A percentile compares a stretch with the other conserved stretches of the same genome.
Evolutionary conservation across 495 filamentous ascomycete species (phyloP).

Genomic region (Tirmania nivea): DNA sequence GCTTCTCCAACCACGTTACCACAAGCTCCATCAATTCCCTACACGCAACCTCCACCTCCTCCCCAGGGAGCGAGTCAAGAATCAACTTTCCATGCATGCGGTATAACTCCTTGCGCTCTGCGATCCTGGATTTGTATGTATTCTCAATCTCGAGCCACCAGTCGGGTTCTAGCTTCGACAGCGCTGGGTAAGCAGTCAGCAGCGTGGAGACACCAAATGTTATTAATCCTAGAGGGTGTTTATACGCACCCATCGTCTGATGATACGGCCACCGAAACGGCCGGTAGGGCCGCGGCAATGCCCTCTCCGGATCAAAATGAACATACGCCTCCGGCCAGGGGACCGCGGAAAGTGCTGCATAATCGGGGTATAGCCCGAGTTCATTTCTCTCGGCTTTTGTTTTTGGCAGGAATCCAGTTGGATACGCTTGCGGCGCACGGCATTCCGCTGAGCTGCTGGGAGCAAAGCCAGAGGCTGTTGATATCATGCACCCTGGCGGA

Average conservation of each 20-base stretch:
- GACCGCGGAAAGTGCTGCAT: slow-evolving; percentile 55
- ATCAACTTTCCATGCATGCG: slow-evolving; percentile 39
- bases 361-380: slow-evolving; percentile 67
- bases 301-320: slow-evolving; percentile 43
- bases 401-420: slow-evolving; percentile 35
- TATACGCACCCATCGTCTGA: slow-evolving; percentile 72
- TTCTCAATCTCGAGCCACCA: slow-evolving; percentile 85
- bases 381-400: slow-evolving; percentile 46
- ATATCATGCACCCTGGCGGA: too few species aligned
- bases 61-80: slow-evolving; percentile 50
- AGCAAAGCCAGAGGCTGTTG: too few species aligned
- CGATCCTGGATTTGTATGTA: slow-evolving; percentile 46
- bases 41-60: slow-evolving; percentile 42
- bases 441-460: slow-evolving; percentile 19
- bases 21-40: slow-evolving; percentile 86
- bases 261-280: slow-evolving; percentile 79
- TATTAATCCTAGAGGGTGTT: background rate
- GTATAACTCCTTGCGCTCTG: slow-evolving; percentile 50
- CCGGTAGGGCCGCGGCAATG: slow-evolving; percentile 47
- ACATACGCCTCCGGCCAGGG: slow-evolving; percentile 45
- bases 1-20: slow-evolving; percentile 52
- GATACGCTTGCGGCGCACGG: slow-evolving; percentile 23
- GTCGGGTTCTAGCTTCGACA: slow-evolving; percentile 60
- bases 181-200: slow-evolving; percentile 24
- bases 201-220: background rate